phyloP scores from a whole-genome alignment of 2,329 filamentous ascomycete species.

The Thielaviopsis ethacetica region DNA sequence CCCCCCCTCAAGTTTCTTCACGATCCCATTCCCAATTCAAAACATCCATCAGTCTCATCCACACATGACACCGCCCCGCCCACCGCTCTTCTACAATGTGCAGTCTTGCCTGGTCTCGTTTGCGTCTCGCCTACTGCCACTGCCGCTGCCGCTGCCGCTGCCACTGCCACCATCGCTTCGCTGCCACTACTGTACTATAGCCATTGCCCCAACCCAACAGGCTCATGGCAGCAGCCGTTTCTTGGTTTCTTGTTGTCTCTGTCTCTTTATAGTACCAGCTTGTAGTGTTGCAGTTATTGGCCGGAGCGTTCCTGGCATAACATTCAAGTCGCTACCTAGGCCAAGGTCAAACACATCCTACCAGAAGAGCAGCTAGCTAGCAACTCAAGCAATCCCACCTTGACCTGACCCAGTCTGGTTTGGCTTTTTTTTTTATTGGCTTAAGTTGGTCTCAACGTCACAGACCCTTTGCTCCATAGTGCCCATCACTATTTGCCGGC shows the following conservation, averaged over 20 bases:
- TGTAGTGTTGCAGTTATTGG: background rate
- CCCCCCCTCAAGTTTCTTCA: background rate
- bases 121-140: background rate
- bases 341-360: conserved; percentile 8
- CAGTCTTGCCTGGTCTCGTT: background rate
- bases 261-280: background rate
- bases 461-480: background rate
- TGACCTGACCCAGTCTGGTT: background rate
- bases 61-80: background rate
- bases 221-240: background rate
- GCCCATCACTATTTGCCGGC: background rate
- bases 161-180: no score
- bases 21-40: background rate
- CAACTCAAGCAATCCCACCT: background rate
- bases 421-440: background rate
- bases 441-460: background rate
- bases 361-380: no score
- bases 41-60: background rate
- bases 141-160: background rate
- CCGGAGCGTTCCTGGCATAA: background rate
- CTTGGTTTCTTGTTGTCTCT: background rate
- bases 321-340: background rate
- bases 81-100: background rate
- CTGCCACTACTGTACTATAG: background rate
- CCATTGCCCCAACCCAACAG: background rate